Percentiles rank a stretch among this genome's conserved stretches.
Evolutionary conservation across 2,329 filamentous ascomycete species (phyloP).

Genomic region (Whalleya microplaca): DNA sequence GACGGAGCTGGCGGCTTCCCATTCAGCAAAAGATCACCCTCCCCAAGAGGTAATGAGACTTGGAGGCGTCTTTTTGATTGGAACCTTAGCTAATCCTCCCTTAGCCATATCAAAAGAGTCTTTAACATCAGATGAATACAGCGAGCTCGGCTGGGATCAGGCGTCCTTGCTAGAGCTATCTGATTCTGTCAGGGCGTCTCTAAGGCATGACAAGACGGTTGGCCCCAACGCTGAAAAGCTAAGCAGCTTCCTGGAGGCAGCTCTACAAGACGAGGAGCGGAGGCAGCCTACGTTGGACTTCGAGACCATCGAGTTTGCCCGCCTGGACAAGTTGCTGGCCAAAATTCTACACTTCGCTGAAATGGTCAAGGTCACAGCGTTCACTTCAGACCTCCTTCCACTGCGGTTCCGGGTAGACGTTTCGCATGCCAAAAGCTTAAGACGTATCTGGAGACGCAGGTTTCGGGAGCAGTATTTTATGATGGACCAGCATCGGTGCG

Average conservation of each 20-base stretch:
- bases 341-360: constrained; percentile 47
- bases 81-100: background rate
- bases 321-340: constrained; percentile 44
- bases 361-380: constrained; percentile 39
- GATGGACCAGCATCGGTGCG: constrained; percentile 49
- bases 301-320: constrained; percentile 42
- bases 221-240: constrained; percentile 42
- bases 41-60: constrained; percentile 27
- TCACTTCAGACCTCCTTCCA: constrained; percentile 31
- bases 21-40: constrained; percentile 27
- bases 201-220: constrained; percentile 38
- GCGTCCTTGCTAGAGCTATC: constrained; percentile 43
- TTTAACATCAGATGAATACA: constrained; percentile 20
- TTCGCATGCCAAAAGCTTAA: constrained; percentile 43
- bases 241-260: constrained; percentile 44
- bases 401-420: constrained; percentile 40
- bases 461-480: constrained; percentile 50
- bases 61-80: background rate
- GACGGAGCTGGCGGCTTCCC: constrained; percentile 28
- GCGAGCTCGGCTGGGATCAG: constrained; percentile 25
- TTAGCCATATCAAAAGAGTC: constrained; percentile 23
- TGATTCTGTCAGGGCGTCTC: constrained; percentile 44
- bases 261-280: constrained; percentile 44
- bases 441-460: constrained; percentile 47
- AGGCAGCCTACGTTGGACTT: constrained; percentile 42